phyloP scores from a whole-genome alignment of 371 early-diverging fungal species.

The Mortierella sp. region DNA sequence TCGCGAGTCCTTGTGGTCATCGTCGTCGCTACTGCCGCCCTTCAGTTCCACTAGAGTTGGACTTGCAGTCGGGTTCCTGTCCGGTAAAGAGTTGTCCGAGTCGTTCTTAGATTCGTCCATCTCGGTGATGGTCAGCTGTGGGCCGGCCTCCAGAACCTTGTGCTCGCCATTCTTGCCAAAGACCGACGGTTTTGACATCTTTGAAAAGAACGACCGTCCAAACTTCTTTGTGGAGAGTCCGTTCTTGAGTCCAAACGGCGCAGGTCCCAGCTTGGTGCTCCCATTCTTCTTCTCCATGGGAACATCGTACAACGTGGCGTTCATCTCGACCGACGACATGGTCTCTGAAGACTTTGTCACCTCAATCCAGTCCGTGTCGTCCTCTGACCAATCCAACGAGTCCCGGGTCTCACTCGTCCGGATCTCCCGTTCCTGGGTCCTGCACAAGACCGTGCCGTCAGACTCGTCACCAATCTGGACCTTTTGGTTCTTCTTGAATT shows the following conservation, averaged over 20 bases:
- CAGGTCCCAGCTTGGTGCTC: slow-evolving; percentile 4
- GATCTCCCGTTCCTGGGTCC: slow-evolving; percentile 55
- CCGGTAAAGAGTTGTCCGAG: slow-evolving; percentile 39
- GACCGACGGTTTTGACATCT: slow-evolving; percentile 39
- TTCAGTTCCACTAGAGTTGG: slow-evolving; percentile 24
- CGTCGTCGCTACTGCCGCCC: slow-evolving; percentile 6
- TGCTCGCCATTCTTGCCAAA: slow-evolving; percentile 39
- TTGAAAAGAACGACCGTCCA: slow-evolving; percentile 44
- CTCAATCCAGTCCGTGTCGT: slow-evolving; percentile 57
- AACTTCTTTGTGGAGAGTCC: slow-evolving; percentile 37
- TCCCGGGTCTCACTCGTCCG: slow-evolving; percentile 35
- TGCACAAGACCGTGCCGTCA: slow-evolving; percentile 30
- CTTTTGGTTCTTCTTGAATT: slow-evolving; percentile 60
- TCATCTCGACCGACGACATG: slow-evolving; percentile 49
- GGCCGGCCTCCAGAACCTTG: slow-evolving; percentile 25
- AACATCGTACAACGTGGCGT: slow-evolving; percentile 41
- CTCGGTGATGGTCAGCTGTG: slow-evolving; percentile 52
- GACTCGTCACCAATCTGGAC: slow-evolving; percentile 35
- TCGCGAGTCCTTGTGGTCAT: slow-evolving; percentile 24
- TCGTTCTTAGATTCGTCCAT: slow-evolving; percentile 41
- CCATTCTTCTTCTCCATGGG: slow-evolving; percentile 35
- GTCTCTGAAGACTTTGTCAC: slow-evolving; percentile 45
- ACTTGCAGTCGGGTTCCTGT: slow-evolving; percentile 2
- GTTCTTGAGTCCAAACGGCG: slow-evolving; percentile 29
- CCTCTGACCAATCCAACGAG: slow-evolving; percentile 50